Evolutionary conservation across 2,329 filamentous ascomycete species (phyloP), one percentile per base, ranked within the genome.

Genomic region (Colletotrichum somersetense): DNA sequence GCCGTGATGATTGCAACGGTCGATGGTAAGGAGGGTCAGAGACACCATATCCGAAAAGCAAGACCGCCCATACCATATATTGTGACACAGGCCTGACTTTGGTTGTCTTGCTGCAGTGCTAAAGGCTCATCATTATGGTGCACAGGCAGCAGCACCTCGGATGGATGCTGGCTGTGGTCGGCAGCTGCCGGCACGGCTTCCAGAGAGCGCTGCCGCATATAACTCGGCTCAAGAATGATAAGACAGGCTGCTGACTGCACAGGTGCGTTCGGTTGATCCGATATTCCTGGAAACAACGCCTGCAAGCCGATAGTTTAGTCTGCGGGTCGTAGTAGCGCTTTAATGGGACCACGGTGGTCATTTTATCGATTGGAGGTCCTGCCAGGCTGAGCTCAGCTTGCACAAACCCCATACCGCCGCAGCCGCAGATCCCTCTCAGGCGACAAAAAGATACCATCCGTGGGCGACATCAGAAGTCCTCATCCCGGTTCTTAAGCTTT

Each of bases 401-500:
- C 12, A 16, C 23, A 62, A 20, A 30, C 62, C 62, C 50, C 35
- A 38, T 35, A 16, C 23, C 33, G 23, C 38, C 12, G 38, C 18
- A 42, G 35, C 23, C 46, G 48, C 33, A 44, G 50, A 55, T 64
- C 62, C 35, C 23, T 64, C 62, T 35, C 23, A 44, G 12, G 2
- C 40, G 10, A 63, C 20, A 30, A 20, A 42, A 20, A 18, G 18
- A 48, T 23, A 7, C 35, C 20, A 56, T 16, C 38, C 18, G 26
- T 53, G 59, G 12, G 70, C 61, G 70, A 72, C 69, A 70, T 70
- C 40, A 70, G 33, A 26, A 55, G 40, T 35, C 20, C n/a, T 18
- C 12, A 33, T 46, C 55, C 58, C 66, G 38, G 48, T 55, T 69
- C 66, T 70, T 69, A 59, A 69, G 69, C 59, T 72, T 64, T 42